Conservation (phyloP, 169 alveolate genomes). For the Eimeria praecox region DNA sequence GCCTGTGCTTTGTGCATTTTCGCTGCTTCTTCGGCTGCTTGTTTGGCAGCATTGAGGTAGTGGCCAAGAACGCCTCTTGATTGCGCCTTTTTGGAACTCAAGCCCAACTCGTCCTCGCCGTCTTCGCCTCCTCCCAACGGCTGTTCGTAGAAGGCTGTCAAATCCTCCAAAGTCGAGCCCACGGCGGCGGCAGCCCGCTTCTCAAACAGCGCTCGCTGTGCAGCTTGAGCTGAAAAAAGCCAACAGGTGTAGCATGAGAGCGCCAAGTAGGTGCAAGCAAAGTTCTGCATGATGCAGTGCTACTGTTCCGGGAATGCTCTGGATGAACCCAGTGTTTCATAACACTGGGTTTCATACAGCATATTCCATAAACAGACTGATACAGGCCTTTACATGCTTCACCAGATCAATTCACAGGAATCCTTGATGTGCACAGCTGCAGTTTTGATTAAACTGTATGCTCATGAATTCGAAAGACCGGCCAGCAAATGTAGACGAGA, state of each 20-base stretch:
- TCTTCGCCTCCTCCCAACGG: constrained; percentile 51
- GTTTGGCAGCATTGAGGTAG: constrained; percentile 80
- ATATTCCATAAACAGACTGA: neutral
- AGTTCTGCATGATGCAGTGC: neutral
- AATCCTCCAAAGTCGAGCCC: constrained; percentile 76
- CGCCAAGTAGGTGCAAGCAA: neutral
- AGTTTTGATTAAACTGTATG: neutral
- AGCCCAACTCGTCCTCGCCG: constrained; percentile 7
- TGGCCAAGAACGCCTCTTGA: constrained; percentile 26
- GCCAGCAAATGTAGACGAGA: too few species aligned
- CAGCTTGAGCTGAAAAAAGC: constrained; percentile 40
- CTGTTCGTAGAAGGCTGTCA: constrained; percentile 60
- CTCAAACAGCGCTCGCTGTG: constrained; percentile 63
- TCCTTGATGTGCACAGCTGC: neutral
- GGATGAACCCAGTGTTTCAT: too few species aligned
- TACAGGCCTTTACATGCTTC: neutral
- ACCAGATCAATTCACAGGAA: neutral
- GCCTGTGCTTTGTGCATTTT: constrained; percentile 62
- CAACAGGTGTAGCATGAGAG: neutral
- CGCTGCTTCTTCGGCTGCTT: constrained; percentile 76
- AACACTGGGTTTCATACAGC: neutral
- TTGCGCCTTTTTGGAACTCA: neutral
- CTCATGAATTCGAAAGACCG: neutral
- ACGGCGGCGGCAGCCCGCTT: constrained; percentile 69
- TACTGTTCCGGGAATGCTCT: too few species aligned